These are phyloP conservation scores for Boletus sp. DNA, from an alignment of 768 basidiomycete species.

Conservation along the genomic window DNA sequence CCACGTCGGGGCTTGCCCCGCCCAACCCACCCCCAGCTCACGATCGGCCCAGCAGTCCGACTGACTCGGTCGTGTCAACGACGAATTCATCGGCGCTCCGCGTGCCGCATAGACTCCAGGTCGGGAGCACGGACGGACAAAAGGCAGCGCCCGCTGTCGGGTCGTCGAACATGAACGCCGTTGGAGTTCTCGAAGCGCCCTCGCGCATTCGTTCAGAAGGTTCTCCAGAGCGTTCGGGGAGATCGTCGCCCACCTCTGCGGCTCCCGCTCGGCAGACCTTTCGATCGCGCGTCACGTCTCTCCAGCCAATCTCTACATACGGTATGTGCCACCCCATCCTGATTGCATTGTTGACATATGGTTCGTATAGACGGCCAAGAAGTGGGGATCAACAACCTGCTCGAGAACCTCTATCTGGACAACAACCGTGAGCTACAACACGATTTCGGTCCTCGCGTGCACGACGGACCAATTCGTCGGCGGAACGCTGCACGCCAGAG, in stretches of 20 bases:
- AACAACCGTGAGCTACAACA: constrained; percentile 81
- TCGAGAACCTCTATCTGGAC: constrained; percentile 89
- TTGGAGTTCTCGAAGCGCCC: constrained; percentile 79
- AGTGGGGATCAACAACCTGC: constrained; percentile 80
- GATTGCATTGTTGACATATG: constrained; percentile 1
- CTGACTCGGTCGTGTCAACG: constrained; percentile 77
- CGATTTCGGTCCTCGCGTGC: constrained; percentile 89
- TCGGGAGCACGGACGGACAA: constrained; percentile 70
- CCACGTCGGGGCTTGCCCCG: constrained; percentile 21
- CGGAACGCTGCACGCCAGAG: constrained; percentile 70
- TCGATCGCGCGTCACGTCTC: constrained; percentile 48
- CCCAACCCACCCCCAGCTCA: constrained; percentile 19
- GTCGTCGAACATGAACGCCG: constrained; percentile 78
- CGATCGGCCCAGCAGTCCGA: constrained; percentile 74
- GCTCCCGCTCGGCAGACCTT: constrained; percentile 51
- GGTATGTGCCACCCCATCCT: constrained; percentile 41
- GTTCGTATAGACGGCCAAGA: constrained; percentile 77
- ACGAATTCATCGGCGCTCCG: constrained; percentile 62
- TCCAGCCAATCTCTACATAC: constrained; percentile 66
- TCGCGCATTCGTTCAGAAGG: constrained; percentile 62
- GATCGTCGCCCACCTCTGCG: constrained; percentile 69
- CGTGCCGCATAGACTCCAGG: constrained; percentile 59
- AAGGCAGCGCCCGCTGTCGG: constrained; percentile 91
- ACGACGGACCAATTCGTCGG: constrained; percentile 77
- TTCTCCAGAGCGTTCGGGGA: constrained; percentile 71